Conservation (phyloP, 2,329 filamentous ascomycete species). For the Cadophora malorum region DNA sequence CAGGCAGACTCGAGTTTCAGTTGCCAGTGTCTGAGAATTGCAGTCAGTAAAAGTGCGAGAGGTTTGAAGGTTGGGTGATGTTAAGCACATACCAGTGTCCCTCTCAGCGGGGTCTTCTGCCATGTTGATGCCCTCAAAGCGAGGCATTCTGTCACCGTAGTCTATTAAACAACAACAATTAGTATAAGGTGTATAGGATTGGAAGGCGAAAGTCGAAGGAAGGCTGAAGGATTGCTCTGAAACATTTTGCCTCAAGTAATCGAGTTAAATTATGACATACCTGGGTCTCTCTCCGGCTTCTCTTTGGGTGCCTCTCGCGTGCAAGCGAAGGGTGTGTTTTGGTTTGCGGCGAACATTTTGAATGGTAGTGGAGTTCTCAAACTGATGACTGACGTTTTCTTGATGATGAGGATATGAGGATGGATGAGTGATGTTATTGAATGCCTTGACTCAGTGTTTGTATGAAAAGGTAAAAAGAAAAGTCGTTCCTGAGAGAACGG, state of each 20-base stretch:
- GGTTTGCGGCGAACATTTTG: slow-evolving; percentile 16
- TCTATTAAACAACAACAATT: slow-evolving; percentile 11
- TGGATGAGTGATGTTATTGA: background rate
- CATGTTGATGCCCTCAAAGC: slow-evolving; percentile 21
- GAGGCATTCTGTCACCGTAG: slow-evolving; percentile 22
- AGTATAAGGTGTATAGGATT: background rate
- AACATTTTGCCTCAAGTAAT: background rate
- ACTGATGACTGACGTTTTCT: slow-evolving; percentile 3
- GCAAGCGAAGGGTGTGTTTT: slow-evolving; percentile 15
- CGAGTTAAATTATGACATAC: slow-evolving; percentile 5
- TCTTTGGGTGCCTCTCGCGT: slow-evolving; percentile 1
- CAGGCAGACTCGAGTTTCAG: slow-evolving; percentile 23
- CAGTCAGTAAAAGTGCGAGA: slow-evolving; percentile 19
- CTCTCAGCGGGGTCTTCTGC: slow-evolving; percentile 14
- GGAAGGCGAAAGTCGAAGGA: slow-evolving; percentile 1
- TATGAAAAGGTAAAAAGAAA: background rate
- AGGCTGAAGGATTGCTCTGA: background rate
- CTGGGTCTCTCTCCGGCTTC: slow-evolving; percentile 17
- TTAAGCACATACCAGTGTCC: slow-evolving; percentile 23
- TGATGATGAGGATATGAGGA: background rate
- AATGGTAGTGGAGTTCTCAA: slow-evolving; percentile 1
- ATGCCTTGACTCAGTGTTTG: slow-evolving; percentile 3
- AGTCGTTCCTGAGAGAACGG: background rate
- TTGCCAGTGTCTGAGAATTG: slow-evolving; percentile 20
- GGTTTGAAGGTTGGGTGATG: slow-evolving; percentile 7